Evolutionary conservation across 1,284 basidiomycete genomes (phyloP).

Genomic region (Flammula alnicola): DNA sequence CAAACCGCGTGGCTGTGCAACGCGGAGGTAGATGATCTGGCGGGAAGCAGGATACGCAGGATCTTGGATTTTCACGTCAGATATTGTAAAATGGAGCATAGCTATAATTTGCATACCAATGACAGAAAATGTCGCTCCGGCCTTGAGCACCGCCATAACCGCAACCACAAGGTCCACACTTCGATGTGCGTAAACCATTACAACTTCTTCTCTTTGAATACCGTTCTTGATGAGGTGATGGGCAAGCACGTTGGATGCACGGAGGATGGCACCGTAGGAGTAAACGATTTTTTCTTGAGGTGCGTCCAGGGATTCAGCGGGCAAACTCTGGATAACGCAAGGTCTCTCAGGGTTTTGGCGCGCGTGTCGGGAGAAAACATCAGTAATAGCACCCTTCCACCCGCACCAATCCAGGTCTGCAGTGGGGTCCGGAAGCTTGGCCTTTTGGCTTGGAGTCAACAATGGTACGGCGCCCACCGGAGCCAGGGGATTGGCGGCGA

Average conservation of each 20-base stretch:
- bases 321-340: conserved; percentile 83
- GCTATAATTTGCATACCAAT: conserved; percentile 67
- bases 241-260: conserved; percentile 89
- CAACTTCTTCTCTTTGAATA: conserved; percentile 92
- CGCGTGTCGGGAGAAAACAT: conserved; percentile 89
- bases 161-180: conserved; percentile 97
- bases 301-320: conserved; percentile 43
- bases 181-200: conserved; percentile 98
- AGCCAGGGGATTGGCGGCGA: conserved; percentile 63
- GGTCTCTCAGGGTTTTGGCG: conserved; percentile 74
- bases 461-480: conserved; percentile 80
- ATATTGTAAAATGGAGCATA: conserved; percentile 6
- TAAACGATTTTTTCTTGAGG: conserved; percentile 66
- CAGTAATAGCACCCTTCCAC: conserved; percentile 95
- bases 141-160: conserved; percentile 96
- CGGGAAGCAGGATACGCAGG: conserved; percentile 96
- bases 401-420: conserved; percentile 96
- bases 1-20: conserved; percentile 92
- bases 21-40: conserved; percentile 95
- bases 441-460: conserved; percentile 76
- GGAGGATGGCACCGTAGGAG: conserved; percentile 84
- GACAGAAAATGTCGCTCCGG: conserved; percentile 96
- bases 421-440: conserved; percentile 82
- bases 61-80: conserved; percentile 53
- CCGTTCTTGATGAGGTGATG: conserved; percentile 90